phyloP scores from a whole-genome alignment of 176 grass and related monocot genomes.

The Bolboschoenus planiculmis region DNA sequence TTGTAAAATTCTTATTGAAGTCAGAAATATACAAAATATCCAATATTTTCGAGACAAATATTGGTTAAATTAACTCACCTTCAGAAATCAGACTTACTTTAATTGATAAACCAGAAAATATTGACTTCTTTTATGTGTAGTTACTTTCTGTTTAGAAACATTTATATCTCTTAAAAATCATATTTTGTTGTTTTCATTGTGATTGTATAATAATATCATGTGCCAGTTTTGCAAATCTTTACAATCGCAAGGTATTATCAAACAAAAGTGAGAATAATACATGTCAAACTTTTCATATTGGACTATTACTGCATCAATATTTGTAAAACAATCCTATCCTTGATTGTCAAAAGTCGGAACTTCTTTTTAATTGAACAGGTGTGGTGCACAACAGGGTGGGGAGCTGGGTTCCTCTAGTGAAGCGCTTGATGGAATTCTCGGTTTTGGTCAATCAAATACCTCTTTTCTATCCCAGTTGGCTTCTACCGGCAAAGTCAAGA shows the following conservation, averaged over 20 bases:
- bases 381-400: slow-evolving; percentile 74
- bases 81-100: background rate
- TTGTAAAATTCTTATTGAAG: background rate
- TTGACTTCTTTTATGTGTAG: background rate
- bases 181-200: background rate
- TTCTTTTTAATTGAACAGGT: slow-evolving; percentile 33
- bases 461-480: slow-evolving; percentile 78
- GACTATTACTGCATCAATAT: background rate
- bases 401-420: slow-evolving; percentile 59
- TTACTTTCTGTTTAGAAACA: background rate
- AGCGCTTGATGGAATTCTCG: slow-evolving; percentile 92
- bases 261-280: background rate
- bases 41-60: background rate
- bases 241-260: background rate
- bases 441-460: slow-evolving; percentile 79
- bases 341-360: background rate
- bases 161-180: background rate
- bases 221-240: background rate
- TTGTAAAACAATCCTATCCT: background rate
- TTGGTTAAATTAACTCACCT: background rate
- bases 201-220: background rate
- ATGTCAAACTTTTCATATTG: background rate
- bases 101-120: background rate
- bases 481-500: slow-evolving; percentile 63
- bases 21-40: background rate